These are phyloP conservation scores for Neurospora crassa DNA, from an alignment of 2,329 filamentous ascomycete species.

Conservation along the genomic window DNA sequence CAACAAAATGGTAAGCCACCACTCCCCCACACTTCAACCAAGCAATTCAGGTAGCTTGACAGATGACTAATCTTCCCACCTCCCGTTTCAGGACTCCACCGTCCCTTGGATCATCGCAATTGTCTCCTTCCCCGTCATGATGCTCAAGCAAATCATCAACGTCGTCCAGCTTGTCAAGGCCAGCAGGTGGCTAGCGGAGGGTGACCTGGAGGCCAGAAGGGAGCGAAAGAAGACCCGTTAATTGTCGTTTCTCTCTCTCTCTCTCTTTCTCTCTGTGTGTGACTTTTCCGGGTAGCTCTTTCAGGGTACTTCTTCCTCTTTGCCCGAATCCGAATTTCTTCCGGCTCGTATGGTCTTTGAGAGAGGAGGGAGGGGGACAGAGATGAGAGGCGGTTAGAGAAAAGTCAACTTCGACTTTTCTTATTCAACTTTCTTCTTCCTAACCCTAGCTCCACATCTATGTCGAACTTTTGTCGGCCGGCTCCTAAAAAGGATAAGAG, in stretches of 20 bases:
- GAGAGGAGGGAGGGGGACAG: no score
- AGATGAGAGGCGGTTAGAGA: no score
- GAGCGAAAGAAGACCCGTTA: constrained; percentile 28
- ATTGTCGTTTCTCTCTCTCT: background rate
- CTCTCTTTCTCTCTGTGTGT: background rate
- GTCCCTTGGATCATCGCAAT: constrained; percentile 72
- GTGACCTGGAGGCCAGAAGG: constrained; percentile 62
- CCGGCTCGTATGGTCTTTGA: no score
- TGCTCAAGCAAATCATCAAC: constrained; percentile 87
- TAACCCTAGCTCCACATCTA: background rate
- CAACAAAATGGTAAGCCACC: constrained; percentile 70
- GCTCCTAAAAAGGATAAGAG: background rate
- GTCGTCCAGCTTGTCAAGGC: constrained; percentile 90
- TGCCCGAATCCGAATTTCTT: no score
- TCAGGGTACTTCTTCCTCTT: background rate
- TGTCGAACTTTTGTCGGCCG: background rate
- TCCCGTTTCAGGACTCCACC: constrained; percentile 18
- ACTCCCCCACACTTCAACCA: constrained; percentile 26
- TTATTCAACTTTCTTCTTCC: background rate
- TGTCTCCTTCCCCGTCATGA: constrained; percentile 79
- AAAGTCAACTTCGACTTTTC: background rate
- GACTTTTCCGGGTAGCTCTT: background rate
- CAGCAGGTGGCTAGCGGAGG: constrained; percentile 83
- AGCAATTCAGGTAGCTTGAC: background rate
- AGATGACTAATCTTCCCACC: background rate